Evolutionary conservation across 306 rosid species (phyloP).

Genomic region (Rubus idaeus): DNA sequence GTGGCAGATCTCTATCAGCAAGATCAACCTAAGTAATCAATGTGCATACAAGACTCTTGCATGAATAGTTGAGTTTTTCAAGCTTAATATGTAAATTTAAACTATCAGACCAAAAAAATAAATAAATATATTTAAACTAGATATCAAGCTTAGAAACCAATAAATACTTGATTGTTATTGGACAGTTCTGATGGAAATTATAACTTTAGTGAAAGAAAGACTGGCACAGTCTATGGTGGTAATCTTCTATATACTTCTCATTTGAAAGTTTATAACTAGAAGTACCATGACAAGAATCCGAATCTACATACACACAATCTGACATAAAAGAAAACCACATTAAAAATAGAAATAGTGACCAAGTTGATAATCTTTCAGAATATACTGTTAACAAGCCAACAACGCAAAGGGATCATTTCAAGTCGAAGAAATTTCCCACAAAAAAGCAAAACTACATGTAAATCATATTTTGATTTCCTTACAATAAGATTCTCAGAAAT

Average conservation of each 20-base stretch:
- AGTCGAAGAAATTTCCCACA: not conserved
- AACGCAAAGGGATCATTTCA: not conserved
- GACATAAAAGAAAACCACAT: not conserved
- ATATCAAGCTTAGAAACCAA: not conserved
- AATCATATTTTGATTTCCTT: not conserved
- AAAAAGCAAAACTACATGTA: not conserved
- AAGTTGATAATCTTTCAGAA: not conserved
- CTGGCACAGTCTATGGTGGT: not conserved
- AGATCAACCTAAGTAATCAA: not conserved
- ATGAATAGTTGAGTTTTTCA: not conserved
- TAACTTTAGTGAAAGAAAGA: not conserved
- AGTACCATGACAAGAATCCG: not conserved
- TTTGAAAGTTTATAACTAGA: not conserved
- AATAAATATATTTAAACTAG: not conserved
- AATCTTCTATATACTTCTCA: not conserved
- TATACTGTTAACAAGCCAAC: not conserved
- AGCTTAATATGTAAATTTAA: too few relatives aligned
- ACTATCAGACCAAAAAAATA: too few relatives aligned
- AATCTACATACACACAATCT: not conserved
- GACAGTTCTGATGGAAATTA: not conserved
- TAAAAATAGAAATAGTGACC: slow-evolving; percentile 5
- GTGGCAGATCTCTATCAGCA: slow-evolving; percentile 2
- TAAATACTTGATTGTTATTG: not conserved
- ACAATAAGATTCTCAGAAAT: not conserved
- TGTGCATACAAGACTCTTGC: not conserved